Base-by-base conservation (phyloP, 1,284 basidiomycete species). In the Trichosporon inkin region DNA sequence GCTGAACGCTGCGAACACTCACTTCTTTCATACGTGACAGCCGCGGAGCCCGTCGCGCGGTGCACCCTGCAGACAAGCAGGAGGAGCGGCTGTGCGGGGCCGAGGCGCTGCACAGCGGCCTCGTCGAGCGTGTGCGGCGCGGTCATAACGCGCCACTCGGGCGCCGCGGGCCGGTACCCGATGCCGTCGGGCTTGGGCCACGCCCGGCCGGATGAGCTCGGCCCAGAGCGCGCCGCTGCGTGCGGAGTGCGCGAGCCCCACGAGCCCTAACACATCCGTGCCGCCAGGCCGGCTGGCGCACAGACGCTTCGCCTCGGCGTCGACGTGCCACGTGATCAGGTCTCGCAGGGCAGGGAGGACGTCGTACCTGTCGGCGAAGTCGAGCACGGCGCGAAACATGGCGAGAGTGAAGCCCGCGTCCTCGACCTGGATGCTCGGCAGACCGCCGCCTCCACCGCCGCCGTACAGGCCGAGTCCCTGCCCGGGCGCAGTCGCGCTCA, bases 141-240 rank as follows among this genome's bases (percentile, higher is more conserved):
- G 5, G 24, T n/a, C 22, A 49, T 28, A 22, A 24, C 44, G 11
- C 22, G 13, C 44, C 44, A 49, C 44, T 49, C 44, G 16, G 44
- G 44, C 10, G 22, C 44, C 22, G 44, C 22, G 22, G 44, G 44
- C 5, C 44, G 4, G 44, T 49, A 49, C 16, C 44, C 44, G 14
- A 49, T 49, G 2, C 44, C 44, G 44, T 49, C 44, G 22, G 44
- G 44, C n/a, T 49, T 49, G 14, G 44, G 44, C 44, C 44, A 49
- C 14, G 44, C 24, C 22, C 44, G n/a, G 22, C 22, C 44, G 44
- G 22, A 49, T 49, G 14, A 49, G 44, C 13, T 49, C 44, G 13
- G 16, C 16, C 44, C 44, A 49, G 14, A 49, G 22, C 16, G 22
- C 44, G 2, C 3, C 24, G 44, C 24, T 32, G 22, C 44, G 22